Conservation (phyloP, 208 protist genomes). For the Wallacemonas sp. region DNA sequence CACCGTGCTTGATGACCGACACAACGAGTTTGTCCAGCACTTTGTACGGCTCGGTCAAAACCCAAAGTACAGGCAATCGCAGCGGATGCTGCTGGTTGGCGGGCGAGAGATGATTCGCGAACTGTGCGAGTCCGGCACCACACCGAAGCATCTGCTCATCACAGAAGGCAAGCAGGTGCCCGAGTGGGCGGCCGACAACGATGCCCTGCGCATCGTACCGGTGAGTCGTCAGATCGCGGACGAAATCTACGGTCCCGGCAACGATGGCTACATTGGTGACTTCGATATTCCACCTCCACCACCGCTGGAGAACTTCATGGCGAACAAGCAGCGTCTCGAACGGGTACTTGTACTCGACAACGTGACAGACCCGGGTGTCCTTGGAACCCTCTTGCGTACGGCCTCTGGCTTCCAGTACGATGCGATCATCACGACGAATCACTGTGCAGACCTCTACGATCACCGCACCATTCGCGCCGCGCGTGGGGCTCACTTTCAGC, state of each 20-base stretch:
- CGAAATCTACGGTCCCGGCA: slow-evolving; percentile 52
- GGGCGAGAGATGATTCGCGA: slow-evolving; percentile 83
- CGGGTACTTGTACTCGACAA: slow-evolving; percentile 90
- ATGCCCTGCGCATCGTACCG: slow-evolving; percentile 53
- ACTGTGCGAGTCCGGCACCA: slow-evolving; percentile 61
- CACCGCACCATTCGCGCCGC: slow-evolving; percentile 84
- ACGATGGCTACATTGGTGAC: slow-evolving; percentile 88
- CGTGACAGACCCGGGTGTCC: slow-evolving; percentile 76
- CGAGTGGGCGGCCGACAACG: slow-evolving; percentile 40
- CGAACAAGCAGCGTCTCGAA: slow-evolving; percentile 81
- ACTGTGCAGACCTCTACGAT: slow-evolving; percentile 91
- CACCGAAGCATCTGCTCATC: slow-evolving; percentile 72
- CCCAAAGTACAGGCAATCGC: slow-evolving; percentile 76
- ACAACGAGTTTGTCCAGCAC: slow-evolving; percentile 76
- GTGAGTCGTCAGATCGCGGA: slow-evolving; percentile 53
- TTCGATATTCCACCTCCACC: slow-evolving; percentile 82
- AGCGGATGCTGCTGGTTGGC: slow-evolving; percentile 71
- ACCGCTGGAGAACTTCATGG: slow-evolving; percentile 83
- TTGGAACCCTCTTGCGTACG: slow-evolving; percentile 82
- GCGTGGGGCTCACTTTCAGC: slow-evolving; percentile 87
- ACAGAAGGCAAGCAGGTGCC: slow-evolving; percentile 57
- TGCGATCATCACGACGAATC: slow-evolving; percentile 80
- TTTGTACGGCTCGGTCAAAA: slow-evolving; percentile 73
- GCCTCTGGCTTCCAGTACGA: slow-evolving; percentile 88
- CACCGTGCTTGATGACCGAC: slow-evolving; percentile 70